A percentile compares a stretch with the other conserved stretches of the same genome.
phyloP scores from a whole-genome alignment of 805 yeast species.

The Candida nemodendra region DNA sequence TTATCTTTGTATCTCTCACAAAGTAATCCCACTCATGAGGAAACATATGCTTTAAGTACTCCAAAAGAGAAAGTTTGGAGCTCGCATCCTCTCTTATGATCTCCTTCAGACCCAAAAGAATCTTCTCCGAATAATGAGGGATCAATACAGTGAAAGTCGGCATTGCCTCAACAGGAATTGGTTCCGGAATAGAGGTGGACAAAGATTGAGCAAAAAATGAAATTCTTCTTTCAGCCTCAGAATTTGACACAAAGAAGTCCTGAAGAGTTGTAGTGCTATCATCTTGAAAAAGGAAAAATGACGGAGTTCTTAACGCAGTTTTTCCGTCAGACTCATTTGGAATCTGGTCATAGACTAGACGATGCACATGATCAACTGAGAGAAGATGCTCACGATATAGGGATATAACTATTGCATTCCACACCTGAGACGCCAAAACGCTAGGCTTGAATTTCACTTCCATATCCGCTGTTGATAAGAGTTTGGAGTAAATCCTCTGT shows the following conservation, averaged over 20 bases:
- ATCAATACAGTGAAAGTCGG: slow-evolving; percentile 51
- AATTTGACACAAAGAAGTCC: slow-evolving; percentile 42
- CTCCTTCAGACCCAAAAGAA: slow-evolving; percentile 43
- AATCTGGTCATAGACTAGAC: slow-evolving; percentile 38
- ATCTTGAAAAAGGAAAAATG: slow-evolving; percentile 49
- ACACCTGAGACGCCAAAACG: slow-evolving; percentile 44
- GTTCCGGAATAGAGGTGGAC: slow-evolving; percentile 47
- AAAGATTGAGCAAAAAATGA: slow-evolving; percentile 54
- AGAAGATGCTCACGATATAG: slow-evolving; percentile 55
- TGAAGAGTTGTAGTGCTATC: slow-evolving; percentile 39
- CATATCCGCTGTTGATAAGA: slow-evolving; percentile 44
- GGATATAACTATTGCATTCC: slow-evolving; percentile 55
- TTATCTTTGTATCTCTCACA: slow-evolving; percentile 69
- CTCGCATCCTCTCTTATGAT: slow-evolving; percentile 44
- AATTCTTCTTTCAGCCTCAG: slow-evolving; percentile 52
- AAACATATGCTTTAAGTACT: slow-evolving; percentile 70
- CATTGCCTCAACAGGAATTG: slow-evolving; percentile 45
- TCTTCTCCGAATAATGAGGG: slow-evolving; percentile 54
- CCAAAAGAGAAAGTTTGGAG: slow-evolving; percentile 61
- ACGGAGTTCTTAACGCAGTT: slow-evolving; percentile 38
- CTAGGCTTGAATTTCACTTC: slow-evolving; percentile 42
- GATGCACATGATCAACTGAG: slow-evolving; percentile 47
- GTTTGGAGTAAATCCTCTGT: slow-evolving; percentile 47
- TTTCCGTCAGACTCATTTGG: slow-evolving; percentile 48
- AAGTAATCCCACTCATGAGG: slow-evolving; percentile 80